phyloP scores from a whole-genome alignment of 495 filamentous ascomycete genomes.

The Podospora tetraspora region DNA sequence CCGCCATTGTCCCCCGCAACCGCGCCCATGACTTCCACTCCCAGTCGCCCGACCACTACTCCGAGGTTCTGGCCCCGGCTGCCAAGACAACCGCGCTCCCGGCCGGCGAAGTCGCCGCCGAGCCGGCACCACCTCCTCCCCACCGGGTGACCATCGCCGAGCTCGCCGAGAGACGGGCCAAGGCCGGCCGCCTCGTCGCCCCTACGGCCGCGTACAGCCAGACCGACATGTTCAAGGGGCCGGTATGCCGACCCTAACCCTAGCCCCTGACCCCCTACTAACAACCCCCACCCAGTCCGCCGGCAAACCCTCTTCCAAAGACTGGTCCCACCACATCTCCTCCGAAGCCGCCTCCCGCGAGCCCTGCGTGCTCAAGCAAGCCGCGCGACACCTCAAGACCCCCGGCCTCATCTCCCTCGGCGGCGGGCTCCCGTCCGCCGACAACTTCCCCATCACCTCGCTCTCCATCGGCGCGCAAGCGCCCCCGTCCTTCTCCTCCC shows the following conservation, averaged over 20 bases:
- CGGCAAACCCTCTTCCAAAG: slow-evolving; percentile 72
- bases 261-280: slow-evolving; percentile 1
- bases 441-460: slow-evolving; percentile 70
- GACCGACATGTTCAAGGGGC: slow-evolving; percentile 80
- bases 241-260: slow-evolving; percentile 36
- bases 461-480: slow-evolving; percentile 33
- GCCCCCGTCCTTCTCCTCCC: slow-evolving; percentile 58
- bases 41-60: slow-evolving; percentile 11
- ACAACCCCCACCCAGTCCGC: slow-evolving; percentile 23
- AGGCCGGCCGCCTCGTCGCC: slow-evolving; percentile 59
- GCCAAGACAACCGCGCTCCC: slow-evolving; percentile 12
- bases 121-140: neutral
- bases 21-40: slow-evolving; percentile 14
- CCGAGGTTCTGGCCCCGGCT: slow-evolving; percentile 17
- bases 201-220: slow-evolving; percentile 72
- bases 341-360: slow-evolving; percentile 51
- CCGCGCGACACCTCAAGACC: slow-evolving; percentile 63
- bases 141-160: slow-evolving; percentile 62
- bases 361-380: slow-evolving; percentile 68
- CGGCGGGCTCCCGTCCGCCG: slow-evolving; percentile 80
- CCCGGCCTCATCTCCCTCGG: slow-evolving; percentile 81
- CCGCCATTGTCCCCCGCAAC: neutral
- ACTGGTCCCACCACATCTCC: slow-evolving; percentile 67
- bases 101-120: neutral
- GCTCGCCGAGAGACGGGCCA: slow-evolving; percentile 62